Evolutionary conservation across 306 rosid genomes (phyloP), one percentile per base, ranked within the genome.

Genomic region (Delonix regia): DNA sequence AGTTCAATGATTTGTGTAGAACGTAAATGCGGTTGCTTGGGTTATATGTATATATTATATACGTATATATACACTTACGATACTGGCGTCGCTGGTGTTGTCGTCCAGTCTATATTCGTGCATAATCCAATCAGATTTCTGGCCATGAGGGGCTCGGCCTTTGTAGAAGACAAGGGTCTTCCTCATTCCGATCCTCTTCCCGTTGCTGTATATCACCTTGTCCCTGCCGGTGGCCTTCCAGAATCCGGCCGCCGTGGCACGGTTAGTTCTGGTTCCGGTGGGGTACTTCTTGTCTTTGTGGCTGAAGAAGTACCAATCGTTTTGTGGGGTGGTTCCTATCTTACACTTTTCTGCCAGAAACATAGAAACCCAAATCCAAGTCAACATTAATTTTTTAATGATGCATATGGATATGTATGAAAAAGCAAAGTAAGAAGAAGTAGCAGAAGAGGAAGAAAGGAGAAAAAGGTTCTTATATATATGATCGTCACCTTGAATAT

Each of bases 201-300:
- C 89, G 66, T 85, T 85, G 85, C 93, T 89, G 64, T 85, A 69
- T 55, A 95, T 95, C 25, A 88, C 91, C 78, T 95, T 95, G 69
- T 95, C 99, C 6, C 99, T 97, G 12, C 99, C 99, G 0, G 99
- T 95, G 52, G 99, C 99, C 76, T 95, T 95, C 99, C 99, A 95
- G 84, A 95, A 95, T 4, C 99, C 99, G 0, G 93, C 98, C 0
- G 90, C 89, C 0, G 99, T 95, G 38, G 99, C 99, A 0, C 99
- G 93, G 24, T 95, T 95, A 9, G 99, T 95, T 0, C 99, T 87
- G 0, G 99, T 95, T 25, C 99, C 99, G 0, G 98, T 92, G 3
- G 99, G 99, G 71, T 95, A 95, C 89, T 95, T 95, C 88, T 95
- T 95, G 80, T 95, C 99, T 57, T 92, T 95, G 81, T 95, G 99